A percentile compares a stretch with the other conserved stretches of the same genome.
Conservation (phyloP, 139 green algal genomes). For the Spirogloea muscicola region DNA sequence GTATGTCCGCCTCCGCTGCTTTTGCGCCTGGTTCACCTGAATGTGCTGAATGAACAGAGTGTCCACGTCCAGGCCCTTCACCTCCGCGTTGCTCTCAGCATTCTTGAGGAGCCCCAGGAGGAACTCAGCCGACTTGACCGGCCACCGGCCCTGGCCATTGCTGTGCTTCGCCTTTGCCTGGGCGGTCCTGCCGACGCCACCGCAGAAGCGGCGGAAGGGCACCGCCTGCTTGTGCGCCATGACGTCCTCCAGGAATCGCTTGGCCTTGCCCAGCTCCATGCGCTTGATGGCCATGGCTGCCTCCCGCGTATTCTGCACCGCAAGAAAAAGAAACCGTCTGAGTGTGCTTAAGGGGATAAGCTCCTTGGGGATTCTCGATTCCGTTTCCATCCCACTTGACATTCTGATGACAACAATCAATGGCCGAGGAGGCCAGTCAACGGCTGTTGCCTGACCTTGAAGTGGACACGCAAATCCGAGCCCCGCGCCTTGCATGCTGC, state of each 20-base stretch:
- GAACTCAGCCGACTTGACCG: conserved; percentile 90
- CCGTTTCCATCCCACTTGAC: too few relatives aligned
- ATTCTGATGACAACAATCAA: too few relatives aligned
- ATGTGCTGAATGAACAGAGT: conserved; percentile 88
- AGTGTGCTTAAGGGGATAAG: too few relatives aligned
- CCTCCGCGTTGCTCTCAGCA: conserved; percentile 96
- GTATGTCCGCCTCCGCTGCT: conserved; percentile 94
- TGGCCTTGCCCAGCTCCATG: conserved; percentile 85
- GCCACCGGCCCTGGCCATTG: conserved; percentile 92
- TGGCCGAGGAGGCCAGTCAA: too few relatives aligned
- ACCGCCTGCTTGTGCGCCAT: conserved; percentile 88
- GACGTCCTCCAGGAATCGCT: conserved; percentile 93
- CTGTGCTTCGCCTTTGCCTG: conserved; percentile 51
- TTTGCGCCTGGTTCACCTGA: conserved; percentile 93
- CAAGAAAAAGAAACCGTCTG: too few relatives aligned
- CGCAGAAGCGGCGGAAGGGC: conserved; percentile 92
- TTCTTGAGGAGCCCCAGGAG: conserved; percentile 97
- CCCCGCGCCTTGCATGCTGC: conserved; percentile 45
- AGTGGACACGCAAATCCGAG: conserved; percentile 44
- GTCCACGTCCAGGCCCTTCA: conserved; percentile 95
- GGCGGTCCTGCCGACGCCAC: conserved; percentile 58
- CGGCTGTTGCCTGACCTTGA: too few relatives aligned
- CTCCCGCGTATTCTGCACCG: conserved; percentile 93
- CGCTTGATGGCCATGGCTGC: conserved; percentile 74
- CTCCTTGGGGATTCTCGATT: too few relatives aligned